Base-by-base conservation (phyloP, 805 yeast genomes). In the Ogataea thermomethanolica region DNA sequence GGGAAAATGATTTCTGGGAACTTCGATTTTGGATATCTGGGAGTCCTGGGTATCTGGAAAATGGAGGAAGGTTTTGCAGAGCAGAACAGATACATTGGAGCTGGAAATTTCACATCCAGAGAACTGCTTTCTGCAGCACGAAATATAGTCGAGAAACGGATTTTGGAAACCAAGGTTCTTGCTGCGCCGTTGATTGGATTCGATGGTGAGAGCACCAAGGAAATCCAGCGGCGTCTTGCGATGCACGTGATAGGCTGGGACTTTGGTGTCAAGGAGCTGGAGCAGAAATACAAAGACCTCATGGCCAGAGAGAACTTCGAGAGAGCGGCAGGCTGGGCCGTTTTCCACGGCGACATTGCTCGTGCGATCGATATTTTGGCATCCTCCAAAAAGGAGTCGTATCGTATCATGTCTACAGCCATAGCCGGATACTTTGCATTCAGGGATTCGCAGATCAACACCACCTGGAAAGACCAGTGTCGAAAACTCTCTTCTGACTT, bases 251-350 rank as follows among this genome's bases (percentile, higher is more conserved):
- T 89, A 25, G 98, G 98, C 2, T 90, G 96, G 95, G 88, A 86
- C 53, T 79, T 86, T 52, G 80, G 88, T 2, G 74, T 76, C 12
- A 66, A 75, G 20, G 95, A 87, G 56, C 72, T 88, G 46, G 95
- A 89, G 49, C 79, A 74, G 28, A 79, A 82, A 46, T 71, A 85
- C 28, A 63, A 65, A 15, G 67, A 70, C 29, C 68, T 91, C 29
- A 76, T 81, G 15, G 61, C 65, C 0, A 60, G 66, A 11, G 89
- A 84, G 0, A 74, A 76, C 44, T 75, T 74, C 46, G 95, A 89
- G 46, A 81, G 91, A 56, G 98, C 99, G 1, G 99, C 97, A 1
- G 98, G 95, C 0, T 87, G 96, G 95, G 97, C 97, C 0, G 90
- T 89, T 0, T 91, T 91, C 61, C 91, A 87, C 57, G 96, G 95